Evolutionary conservation across 2,329 filamentous ascomycete genomes (phyloP), one percentile per base, ranked within the genome.

Genomic region (Exophiala bonariae): DNA sequence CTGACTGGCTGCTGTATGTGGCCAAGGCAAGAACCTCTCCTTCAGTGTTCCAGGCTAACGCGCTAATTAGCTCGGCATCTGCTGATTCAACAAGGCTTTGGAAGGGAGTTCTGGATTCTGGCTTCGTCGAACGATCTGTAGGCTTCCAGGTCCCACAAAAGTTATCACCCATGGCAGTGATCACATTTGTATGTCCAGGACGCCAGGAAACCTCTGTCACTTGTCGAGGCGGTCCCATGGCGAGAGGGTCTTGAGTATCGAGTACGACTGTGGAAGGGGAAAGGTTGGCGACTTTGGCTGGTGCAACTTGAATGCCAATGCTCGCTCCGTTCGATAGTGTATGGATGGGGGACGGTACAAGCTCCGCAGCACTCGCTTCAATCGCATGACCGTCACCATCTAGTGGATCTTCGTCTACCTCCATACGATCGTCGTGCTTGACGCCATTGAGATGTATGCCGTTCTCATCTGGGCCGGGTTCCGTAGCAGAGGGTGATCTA

Each of bases 231-330:
- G 23, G 11, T 9, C 47, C 49, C 14, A 5, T 10, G 26, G 55
- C 54, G 43, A 62, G 60, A 49, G 66, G 56, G 59, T 70, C 62
- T 3, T 41, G 41, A 16, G 53, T 31, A 10, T 48, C 34, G 22
- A 76, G 58, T 17, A 74, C 59, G 50, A 63, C 64, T 55, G 73
- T 73, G 57, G 71, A 62, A 34, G 70, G 65, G 31, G 63, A 64
- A 47, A 77, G 65, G 59, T 76, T 71, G 51, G 67, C 62, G 35
- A 72, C 67, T 62, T 75, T 76, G 62, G 72, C 70, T 60, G 72
- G 69, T 41, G 48, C 45, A 56, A 71, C 74, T 61, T 76, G 73
- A 48, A 75, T 66, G 49, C 69, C 72, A 55, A 70, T 62, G 59
- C 72, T 76, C 44, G 65, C 63, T 40, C 73, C 73, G 36, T 62